Conservation (phyloP, 352 stramenopile species). For the Thalassiosira pacifica region DNA sequence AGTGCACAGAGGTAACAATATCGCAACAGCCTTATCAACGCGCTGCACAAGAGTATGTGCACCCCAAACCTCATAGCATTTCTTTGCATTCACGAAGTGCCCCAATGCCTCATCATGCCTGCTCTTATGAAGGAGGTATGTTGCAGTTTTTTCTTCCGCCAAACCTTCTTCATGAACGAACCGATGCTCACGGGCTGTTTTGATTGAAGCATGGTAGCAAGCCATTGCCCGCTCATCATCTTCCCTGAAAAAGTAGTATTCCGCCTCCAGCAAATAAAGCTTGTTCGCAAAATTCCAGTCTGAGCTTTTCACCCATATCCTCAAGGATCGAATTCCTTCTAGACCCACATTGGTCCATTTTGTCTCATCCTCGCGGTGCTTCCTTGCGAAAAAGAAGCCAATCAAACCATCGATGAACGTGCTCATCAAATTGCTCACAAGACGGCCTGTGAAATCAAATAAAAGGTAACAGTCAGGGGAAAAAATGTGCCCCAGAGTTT, state of each 20-base stretch:
- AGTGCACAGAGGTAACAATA: no score
- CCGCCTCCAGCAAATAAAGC: constrained; percentile 52
- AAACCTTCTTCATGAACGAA: constrained; percentile 64
- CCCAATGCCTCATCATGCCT: constrained; percentile 33
- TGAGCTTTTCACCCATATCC: constrained; percentile 34
- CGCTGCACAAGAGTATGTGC: constrained; percentile 42
- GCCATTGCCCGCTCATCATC: constrained; percentile 39
- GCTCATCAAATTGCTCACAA: constrained; percentile 9
- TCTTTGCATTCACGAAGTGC: constrained; percentile 53
- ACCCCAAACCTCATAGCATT: constrained; percentile 58
- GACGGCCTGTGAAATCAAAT: background rate
- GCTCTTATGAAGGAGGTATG: constrained; percentile 42
- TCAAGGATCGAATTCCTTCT: constrained; percentile 16
- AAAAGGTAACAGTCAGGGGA: background rate
- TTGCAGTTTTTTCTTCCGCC: constrained; percentile 56
- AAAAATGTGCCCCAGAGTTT: no score
- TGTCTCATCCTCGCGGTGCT: constrained; percentile 31
- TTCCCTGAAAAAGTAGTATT: constrained; percentile 50
- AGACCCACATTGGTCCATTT: constrained; percentile 43
- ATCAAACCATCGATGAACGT: constrained; percentile 59
- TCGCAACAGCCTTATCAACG: constrained; percentile 42
- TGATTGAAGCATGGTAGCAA: constrained; percentile 50
- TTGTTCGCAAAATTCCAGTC: constrained; percentile 64
- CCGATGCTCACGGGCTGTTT: constrained; percentile 35
- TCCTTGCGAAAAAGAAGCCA: constrained; percentile 55